A percentile compares a stretch with the other conserved stretches of the same genome.
These are phyloP conservation scores for Mycosarcoma maydis DNA, from an alignment of 1,284 basidiomycete species.

Conservation along the genomic window DNA sequence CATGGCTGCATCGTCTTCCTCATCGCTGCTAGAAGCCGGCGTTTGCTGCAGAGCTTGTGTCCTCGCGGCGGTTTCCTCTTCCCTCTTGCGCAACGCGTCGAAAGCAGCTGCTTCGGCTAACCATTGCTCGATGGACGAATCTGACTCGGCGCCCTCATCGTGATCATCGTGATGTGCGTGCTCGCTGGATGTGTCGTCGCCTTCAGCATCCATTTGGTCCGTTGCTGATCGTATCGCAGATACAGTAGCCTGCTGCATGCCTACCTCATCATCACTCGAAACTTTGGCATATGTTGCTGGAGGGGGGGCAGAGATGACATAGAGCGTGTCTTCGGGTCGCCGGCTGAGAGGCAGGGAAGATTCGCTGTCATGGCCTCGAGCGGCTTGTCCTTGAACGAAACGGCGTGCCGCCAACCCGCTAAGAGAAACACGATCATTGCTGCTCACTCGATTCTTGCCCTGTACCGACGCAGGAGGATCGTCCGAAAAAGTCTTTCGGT, in stretches of 20 bases:
- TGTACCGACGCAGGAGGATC: neutral
- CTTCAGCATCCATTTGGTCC: neutral
- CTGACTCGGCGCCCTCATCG: conserved; percentile 38
- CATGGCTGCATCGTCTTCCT: conserved; percentile 27
- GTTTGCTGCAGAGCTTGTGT: conserved; percentile 23
- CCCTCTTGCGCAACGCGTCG: conserved; percentile 41
- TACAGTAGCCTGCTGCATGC: neutral
- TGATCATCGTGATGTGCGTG: conserved; percentile 8
- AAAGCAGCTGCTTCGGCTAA: conserved; percentile 45
- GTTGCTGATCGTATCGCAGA: neutral
- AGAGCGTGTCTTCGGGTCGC: conserved; percentile 42
- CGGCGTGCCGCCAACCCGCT: conserved; percentile 3
- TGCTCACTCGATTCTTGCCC: neutral
- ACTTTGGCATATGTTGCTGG: conserved; percentile 3
- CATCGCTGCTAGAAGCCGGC: conserved; percentile 20
- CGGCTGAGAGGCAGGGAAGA: conserved; percentile 35
- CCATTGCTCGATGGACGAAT: conserved; percentile 51
- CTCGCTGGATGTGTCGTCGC: conserved; percentile 3
- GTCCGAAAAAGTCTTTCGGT: conserved; percentile 35
- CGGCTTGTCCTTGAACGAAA: conserved; percentile 5
- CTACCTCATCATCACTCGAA: conserved; percentile 19
- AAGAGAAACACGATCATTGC: neutral
- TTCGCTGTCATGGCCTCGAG: conserved; percentile 25
- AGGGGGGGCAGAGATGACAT: conserved; percentile 39
- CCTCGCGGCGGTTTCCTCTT: conserved; percentile 38